Evolutionary conservation across 176 grass and related monocot genomes (phyloP), one percentile per base, ranked within the genome.

Genomic region (Stipa capillata): DNA sequence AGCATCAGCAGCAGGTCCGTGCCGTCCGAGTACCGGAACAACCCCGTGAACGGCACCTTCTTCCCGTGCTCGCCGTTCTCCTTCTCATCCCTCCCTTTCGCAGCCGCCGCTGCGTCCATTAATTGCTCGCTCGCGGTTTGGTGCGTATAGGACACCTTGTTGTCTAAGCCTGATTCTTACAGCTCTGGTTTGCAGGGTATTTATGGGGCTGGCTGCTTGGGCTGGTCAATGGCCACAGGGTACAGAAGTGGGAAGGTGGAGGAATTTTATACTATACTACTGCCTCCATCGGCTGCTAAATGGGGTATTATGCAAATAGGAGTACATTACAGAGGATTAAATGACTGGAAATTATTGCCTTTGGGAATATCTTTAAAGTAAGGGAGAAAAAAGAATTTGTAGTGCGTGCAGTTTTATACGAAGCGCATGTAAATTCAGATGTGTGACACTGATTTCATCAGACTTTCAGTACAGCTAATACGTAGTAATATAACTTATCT

Each of bases 1-100:
- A 74, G n/a, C 80, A 90, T 90, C 33, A 90, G 79, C 80, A 86
- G 35, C 68, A 83, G 27, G 68, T 90, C 88, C 15, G 18, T 69
- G 68, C 68, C 52, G 25, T 83, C 84, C 69, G 88, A 79, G 68
- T 83, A 87, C 27, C 40, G 51, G 84, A 90, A 83, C 35, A 90
- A 21, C 52, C 61, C 79, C 17, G 9, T 44, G 65, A 90, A 79
- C 20, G 84, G 31, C 8, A 79, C 84, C 79, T 2, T 79, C 60
- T 78, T 79, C 17, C 42, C 58, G 0, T 68, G 39, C 7, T 33
- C 70, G 18, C 27, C 82, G 48, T 33, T 7, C 48, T 41, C 16
- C 23, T 68, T 65, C n/a, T 60, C 51, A 68, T 64, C 67, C 27
- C 14, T 54, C 17, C 51, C 60, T 16, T 25, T 51, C 15, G 36